Evolutionary conservation across 2,329 filamentous ascomycete species (phyloP).

Genomic region (Ascochyta pisi): DNA sequence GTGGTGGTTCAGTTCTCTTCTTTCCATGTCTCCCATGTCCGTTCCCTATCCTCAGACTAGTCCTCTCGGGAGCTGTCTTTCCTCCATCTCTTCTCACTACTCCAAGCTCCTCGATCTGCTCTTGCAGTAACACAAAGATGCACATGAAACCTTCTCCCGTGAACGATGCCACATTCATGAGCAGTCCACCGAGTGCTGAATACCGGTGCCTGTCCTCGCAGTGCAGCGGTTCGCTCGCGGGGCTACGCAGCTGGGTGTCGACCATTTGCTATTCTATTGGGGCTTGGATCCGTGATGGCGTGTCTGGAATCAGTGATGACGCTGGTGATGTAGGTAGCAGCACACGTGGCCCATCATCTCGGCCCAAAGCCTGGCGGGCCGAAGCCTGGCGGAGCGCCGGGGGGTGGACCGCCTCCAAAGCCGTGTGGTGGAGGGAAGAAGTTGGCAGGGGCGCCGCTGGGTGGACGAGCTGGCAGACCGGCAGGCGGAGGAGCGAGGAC

Average conservation of each 20-base stretch:
- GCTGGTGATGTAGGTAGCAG: not conserved
- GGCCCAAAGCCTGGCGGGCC: constrained; percentile 24
- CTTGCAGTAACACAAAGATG: too few relatives aligned
- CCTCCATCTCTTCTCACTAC: not conserved
- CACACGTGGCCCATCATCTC: not conserved
- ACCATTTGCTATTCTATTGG: not conserved
- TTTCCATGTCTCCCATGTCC: constrained; percentile 13
- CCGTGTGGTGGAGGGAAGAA: constrained; percentile 38
- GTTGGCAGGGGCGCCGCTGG: constrained; percentile 64
- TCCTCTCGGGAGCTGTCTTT: not conserved
- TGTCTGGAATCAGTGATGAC: not conserved
- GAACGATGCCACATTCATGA: too few relatives aligned
- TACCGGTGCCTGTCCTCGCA: too few relatives aligned
- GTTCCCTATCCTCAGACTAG: constrained; percentile 7
- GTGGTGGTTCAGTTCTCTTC: constrained; percentile 1
- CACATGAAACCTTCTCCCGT: too few relatives aligned
- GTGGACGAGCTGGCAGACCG: constrained; percentile 62
- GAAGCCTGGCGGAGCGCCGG: constrained; percentile 19
- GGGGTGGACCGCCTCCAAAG: constrained; percentile 31
- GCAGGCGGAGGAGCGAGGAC: constrained; percentile 44
- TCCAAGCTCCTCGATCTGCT: not conserved
- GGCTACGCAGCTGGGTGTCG: not conserved
- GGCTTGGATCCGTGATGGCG: too few relatives aligned
- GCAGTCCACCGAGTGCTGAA: too few relatives aligned
- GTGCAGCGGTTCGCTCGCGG: not conserved